A percentile compares a stretch with the other conserved stretches of the same genome.
Conservation (phyloP, 176 grass and related monocot genomes). For the Pontederia paniculata region DNA sequence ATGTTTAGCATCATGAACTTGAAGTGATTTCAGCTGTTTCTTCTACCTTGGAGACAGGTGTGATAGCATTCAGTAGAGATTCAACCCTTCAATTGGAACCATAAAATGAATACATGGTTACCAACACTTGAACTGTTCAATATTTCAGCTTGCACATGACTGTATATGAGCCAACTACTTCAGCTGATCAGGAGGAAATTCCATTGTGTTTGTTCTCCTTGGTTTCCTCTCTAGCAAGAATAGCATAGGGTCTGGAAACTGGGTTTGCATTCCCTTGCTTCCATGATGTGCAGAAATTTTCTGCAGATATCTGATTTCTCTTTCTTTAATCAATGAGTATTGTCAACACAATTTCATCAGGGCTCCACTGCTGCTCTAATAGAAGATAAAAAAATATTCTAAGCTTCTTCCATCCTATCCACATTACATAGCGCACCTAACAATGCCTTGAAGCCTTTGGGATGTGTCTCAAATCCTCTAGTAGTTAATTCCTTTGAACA, state of each 20-base stretch:
- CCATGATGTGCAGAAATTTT: conserved; percentile 50
- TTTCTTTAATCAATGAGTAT: conserved; percentile 38
- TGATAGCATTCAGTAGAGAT: too few species aligned
- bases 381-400: conserved; percentile 41
- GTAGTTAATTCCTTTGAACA: conserved; percentile 34
- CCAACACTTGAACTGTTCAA: too few species aligned
- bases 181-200: too few species aligned
- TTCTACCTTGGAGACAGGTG: too few species aligned
- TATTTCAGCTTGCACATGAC: too few species aligned
- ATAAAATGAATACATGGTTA: too few species aligned
- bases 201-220: neutral
- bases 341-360: conserved; percentile 49
- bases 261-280: conserved; percentile 30
- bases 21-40: neutral
- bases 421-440: conserved; percentile 48
- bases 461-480: conserved; percentile 25
- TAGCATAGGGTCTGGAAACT: conserved; percentile 24
- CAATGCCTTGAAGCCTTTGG: conserved; percentile 37
- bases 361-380: conserved; percentile 26
- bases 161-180: too few species aligned
- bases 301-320: conserved; percentile 36
- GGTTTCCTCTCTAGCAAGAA: conserved; percentile 30
- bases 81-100: too few species aligned
- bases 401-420: conserved; percentile 32
- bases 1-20: too few species aligned